Evolutionary conservation across 495 filamentous ascomycete genomes (phyloP), one percentile per base, ranked within the genome.

Genomic region (Aeminium ludgeri): DNA sequence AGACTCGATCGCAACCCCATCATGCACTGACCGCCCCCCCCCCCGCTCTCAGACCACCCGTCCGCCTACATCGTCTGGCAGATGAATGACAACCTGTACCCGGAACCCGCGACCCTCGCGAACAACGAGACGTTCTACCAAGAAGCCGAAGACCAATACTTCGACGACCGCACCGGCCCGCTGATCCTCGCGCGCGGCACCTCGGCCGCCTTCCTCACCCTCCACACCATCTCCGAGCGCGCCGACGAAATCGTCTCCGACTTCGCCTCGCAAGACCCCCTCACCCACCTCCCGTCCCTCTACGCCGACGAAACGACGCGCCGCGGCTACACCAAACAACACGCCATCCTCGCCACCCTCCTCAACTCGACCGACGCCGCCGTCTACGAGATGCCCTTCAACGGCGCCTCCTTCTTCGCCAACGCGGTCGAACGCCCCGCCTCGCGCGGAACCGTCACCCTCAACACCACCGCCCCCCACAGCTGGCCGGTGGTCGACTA

Each of bases 131-230:
- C 33, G 16, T 38, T 20, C 25, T n/a, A 38, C 35, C 15, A 10
- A 6, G 33, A 30, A 13, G 10, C 10, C 10, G 33, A 38, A 30
- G 35, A 6, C 10, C 15, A n/a, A 10, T 44, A 44, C 33, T 41
- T 17, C 25, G 41, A 13, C 17, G 40, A 44, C 6, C 18, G 35
- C 10, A 38, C 35, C 18, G 60, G 61, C 19, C 57, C 62, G 6
- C 62, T 55, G 57, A 64, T 60, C 2, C 51, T 56, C 3, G 57
- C 54, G 2, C 49, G 56, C 41, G 50, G 58, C 15, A 59, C 60
- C 32, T 44, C 48, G 1, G 44, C 59, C 19, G 61, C 60, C 12
- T 57, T 65, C 20, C 54, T 55, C 1, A 52, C 54, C 19, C 40
- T 65, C 16, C 29, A 51, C 40, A 45, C 46, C 40, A 44, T 49